phyloP scores from a whole-genome alignment of 148 eudicot genomes.

The Agrostemma githago region DNA sequence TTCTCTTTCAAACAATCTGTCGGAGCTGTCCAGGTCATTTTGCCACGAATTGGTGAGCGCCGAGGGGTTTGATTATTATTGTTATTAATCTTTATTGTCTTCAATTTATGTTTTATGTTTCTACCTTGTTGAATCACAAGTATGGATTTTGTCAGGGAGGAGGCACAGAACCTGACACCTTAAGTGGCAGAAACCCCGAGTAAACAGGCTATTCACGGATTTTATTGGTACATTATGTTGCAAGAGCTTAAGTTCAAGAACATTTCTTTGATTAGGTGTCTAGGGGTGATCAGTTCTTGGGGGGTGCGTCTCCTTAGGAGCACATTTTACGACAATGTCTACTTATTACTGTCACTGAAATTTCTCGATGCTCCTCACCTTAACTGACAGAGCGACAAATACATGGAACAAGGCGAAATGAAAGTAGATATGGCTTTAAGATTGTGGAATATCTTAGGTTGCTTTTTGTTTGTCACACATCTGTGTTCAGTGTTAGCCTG shows the following conservation, averaged over 20 bases:
- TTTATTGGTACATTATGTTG: neutral
- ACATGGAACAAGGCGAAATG: neutral
- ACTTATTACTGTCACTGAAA: too few relatives aligned
- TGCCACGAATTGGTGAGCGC: constrained; percentile 46
- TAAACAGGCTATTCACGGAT: constrained; percentile 1
- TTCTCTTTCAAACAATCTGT: constrained; percentile 61
- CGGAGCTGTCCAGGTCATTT: constrained; percentile 52
- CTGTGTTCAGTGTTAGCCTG: neutral
- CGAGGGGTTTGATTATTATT: neutral
- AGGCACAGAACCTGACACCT: constrained; percentile 19
- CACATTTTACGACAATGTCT: neutral
- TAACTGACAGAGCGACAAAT: neutral
- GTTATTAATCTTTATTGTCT: neutral
- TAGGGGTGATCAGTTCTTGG: neutral
- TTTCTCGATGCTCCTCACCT: neutral
- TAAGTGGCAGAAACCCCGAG: constrained; percentile 25
- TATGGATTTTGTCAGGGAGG: constrained; percentile 21
- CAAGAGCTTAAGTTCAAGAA: neutral
- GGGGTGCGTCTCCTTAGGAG: neutral
- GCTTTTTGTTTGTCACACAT: neutral
- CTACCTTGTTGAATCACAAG: neutral
- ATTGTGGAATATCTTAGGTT: neutral
- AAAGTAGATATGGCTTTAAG: neutral
- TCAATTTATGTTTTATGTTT: neutral
- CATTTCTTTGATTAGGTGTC: neutral